Conservation (phyloP, 495 filamentous ascomycete genomes). For the Letharia columbiana region DNA sequence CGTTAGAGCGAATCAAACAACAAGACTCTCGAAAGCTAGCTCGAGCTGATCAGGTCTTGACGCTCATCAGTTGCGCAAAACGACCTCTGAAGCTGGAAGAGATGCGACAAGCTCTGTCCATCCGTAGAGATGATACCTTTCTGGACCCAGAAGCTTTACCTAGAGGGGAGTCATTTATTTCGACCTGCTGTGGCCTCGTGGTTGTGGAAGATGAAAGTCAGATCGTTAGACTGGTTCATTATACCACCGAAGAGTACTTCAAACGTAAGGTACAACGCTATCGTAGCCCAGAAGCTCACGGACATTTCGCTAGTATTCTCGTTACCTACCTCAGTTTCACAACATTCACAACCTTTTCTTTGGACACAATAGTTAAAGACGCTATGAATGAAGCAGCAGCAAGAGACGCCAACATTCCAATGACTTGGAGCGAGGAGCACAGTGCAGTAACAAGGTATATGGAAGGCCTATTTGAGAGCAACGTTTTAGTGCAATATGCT, state of each 20-base stretch:
- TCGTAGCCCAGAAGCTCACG: background rate
- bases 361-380: background rate
- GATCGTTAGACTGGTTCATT: slow-evolving; percentile 42
- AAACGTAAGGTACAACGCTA: slow-evolving; percentile 18
- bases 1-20: background rate
- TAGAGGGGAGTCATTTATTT: slow-evolving; percentile 31
- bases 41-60: background rate
- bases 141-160: slow-evolving; percentile 25
- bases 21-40: background rate
- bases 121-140: background rate
- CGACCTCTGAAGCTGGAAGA: background rate
- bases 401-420: too few species aligned
- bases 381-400: background rate
- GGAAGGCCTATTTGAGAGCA: background rate
- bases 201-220: slow-evolving; percentile 36
- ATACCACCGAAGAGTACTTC: slow-evolving; percentile 46
- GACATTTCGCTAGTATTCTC: background rate
- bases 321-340: slow-evolving; percentile 1
- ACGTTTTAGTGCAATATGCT: background rate
- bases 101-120: background rate
- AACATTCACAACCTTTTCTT: background rate
- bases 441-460: rapidly evolving
- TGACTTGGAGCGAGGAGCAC: background rate
- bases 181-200: slow-evolving; percentile 40
- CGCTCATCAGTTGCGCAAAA: background rate